These are phyloP conservation scores for Effrenium voratum DNA, from an alignment of 73 alveolate species.

Conservation along the genomic window DNA sequence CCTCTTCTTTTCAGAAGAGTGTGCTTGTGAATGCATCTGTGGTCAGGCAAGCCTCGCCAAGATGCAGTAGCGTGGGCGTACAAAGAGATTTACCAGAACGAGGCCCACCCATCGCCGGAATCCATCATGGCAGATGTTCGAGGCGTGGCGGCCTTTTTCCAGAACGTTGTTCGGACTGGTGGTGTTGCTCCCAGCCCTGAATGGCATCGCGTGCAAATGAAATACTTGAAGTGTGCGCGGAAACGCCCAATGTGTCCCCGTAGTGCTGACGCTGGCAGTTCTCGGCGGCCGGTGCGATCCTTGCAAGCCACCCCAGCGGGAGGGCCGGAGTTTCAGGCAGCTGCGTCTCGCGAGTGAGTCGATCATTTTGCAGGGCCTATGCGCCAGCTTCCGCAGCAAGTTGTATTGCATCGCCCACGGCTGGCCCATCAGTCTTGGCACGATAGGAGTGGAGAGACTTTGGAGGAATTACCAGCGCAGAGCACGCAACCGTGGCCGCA, in stretches of 20 bases:
- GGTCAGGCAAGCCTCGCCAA: neutral
- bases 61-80: neutral
- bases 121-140: neutral
- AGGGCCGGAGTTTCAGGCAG: neutral
- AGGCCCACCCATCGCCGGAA: neutral
- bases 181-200: neutral
- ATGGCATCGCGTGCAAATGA: neutral
- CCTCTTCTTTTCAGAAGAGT: too few species aligned
- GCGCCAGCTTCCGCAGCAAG: neutral
- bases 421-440: neutral
- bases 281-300: neutral
- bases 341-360: neutral
- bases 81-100: neutral
- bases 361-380: neutral
- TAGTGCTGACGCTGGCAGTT: neutral
- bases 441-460: neutral
- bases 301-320: neutral
- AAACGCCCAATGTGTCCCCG: neutral
- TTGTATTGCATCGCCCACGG: neutral
- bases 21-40: too few species aligned
- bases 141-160: neutral
- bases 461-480: neutral
- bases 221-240: neutral
- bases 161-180: neutral
- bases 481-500: neutral